Conservation (phyloP, 169 alveolate genomes). For the Plasmodium berghei region DNA sequence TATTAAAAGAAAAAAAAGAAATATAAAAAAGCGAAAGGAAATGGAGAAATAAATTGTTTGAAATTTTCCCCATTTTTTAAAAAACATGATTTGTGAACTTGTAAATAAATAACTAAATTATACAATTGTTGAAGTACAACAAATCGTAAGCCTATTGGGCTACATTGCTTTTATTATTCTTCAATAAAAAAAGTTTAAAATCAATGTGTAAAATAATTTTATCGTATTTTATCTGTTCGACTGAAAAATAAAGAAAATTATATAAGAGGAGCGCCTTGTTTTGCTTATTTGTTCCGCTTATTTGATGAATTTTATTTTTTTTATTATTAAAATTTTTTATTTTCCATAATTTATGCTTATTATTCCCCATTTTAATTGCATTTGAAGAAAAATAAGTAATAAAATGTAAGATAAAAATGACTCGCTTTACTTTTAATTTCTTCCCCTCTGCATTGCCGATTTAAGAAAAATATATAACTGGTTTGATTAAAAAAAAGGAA, state of each 20-base stretch:
- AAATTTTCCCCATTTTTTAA: neutral
- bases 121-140: neutral
- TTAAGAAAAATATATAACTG: no score
- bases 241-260: neutral
- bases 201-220: neutral
- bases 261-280: neutral
- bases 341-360: no score
- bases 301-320: no score
- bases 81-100: neutral
- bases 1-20: constrained; percentile 11
- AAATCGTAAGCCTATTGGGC: no score
- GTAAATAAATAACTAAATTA: neutral
- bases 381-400: no score
- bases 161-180: no score
- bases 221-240: neutral
- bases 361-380: no score
- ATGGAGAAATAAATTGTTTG: constrained; percentile 1
- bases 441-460: no score
- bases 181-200: neutral
- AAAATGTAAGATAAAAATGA: no score
- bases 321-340: no score
- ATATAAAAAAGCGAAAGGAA: neutral
- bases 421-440: no score
- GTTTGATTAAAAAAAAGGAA: neutral
- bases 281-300: no score